Evolutionary conservation across 2,329 filamentous ascomycete species (phyloP).

Genomic region (Dothistroma pini): DNA sequence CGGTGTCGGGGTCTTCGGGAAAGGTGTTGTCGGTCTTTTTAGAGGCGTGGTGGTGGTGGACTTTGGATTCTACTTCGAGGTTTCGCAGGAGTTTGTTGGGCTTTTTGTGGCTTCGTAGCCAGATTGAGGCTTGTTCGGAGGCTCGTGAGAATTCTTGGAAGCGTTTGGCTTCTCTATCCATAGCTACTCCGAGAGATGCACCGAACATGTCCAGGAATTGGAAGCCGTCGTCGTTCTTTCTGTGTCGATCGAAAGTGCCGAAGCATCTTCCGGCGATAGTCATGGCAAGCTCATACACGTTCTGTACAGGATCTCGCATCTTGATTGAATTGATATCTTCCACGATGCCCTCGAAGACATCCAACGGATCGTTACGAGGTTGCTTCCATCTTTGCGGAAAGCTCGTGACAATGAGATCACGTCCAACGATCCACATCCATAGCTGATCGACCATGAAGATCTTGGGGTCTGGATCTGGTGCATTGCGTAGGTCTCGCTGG

Average conservation of each 20-base stretch:
- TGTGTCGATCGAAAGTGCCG: constrained; percentile 52
- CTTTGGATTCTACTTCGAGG: constrained; percentile 18
- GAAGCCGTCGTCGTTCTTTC: constrained; percentile 56
- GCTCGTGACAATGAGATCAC: constrained; percentile 57
- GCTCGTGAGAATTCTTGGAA: constrained; percentile 59
- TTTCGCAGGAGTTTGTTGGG: constrained; percentile 16
- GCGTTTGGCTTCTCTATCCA: constrained; percentile 43
- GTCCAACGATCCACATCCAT: constrained; percentile 61
- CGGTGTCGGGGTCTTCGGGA: constrained; percentile 28
- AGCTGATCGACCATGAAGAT: constrained; percentile 54
- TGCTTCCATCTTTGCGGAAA: constrained; percentile 59
- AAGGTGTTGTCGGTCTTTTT: constrained; percentile 40
- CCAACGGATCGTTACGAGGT: constrained; percentile 59
- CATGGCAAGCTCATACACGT: constrained; percentile 60
- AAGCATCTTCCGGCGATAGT: constrained; percentile 48
- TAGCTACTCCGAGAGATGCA: constrained; percentile 54
- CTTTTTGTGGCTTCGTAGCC: constrained; percentile 21
- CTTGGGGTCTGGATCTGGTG: constrained; percentile 18
- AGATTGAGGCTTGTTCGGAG: constrained; percentile 51
- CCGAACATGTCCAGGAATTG: constrained; percentile 68
- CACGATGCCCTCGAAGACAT: constrained; percentile 61
- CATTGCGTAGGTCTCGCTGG: constrained; percentile 20
- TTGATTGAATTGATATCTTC: constrained; percentile 61
- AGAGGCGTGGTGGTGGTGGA: constrained; percentile 26
- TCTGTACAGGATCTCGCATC: constrained; percentile 56